phyloP scores from a whole-genome alignment of 2,329 filamentous ascomycete species.

The Aspergillus transmontanensis region DNA sequence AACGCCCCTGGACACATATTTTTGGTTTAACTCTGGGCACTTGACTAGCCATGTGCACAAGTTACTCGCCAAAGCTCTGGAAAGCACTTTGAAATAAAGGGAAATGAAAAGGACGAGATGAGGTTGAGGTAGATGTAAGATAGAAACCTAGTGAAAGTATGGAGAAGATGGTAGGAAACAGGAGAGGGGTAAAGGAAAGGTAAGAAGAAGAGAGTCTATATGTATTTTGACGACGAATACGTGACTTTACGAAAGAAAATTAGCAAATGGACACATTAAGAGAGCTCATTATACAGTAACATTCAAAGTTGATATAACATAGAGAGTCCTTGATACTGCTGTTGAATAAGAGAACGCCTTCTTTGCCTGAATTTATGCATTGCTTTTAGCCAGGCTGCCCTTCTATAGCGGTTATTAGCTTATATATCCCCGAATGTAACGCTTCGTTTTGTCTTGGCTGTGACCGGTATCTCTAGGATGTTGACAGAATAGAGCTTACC shows the following conservation, averaged over 20 bases:
- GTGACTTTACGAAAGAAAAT: not conserved
- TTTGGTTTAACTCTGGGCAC: constrained; percentile 54
- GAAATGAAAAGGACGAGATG: not conserved
- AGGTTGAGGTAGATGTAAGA: not conserved
- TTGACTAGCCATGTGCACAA: constrained; percentile 47
- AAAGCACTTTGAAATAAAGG: constrained; percentile 17
- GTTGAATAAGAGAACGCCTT: too few species aligned
- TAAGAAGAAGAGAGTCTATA: not conserved
- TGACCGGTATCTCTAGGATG: not conserved
- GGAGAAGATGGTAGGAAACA: not conserved
- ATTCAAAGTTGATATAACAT: not conserved
- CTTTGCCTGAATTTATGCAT: too few species aligned
- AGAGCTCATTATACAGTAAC: not conserved
- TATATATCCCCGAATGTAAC: not conserved
- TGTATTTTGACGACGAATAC: not conserved
- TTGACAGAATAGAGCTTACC: not conserved
- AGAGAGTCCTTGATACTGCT: too few species aligned
- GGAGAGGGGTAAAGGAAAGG: not conserved
- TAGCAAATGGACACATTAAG: not conserved
- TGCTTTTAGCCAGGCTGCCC: too few species aligned
- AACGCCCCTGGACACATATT: constrained; percentile 46
- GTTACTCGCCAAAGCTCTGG: constrained; percentile 35
- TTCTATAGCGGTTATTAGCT: not conserved
- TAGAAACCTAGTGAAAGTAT: not conserved
- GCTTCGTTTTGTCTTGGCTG: not conserved